Evolutionary conservation across 192 early-diverging fungal genomes (phyloP), one percentile per base, ranked within the genome.

Genomic region (Entophlyctis helioformis): DNA sequence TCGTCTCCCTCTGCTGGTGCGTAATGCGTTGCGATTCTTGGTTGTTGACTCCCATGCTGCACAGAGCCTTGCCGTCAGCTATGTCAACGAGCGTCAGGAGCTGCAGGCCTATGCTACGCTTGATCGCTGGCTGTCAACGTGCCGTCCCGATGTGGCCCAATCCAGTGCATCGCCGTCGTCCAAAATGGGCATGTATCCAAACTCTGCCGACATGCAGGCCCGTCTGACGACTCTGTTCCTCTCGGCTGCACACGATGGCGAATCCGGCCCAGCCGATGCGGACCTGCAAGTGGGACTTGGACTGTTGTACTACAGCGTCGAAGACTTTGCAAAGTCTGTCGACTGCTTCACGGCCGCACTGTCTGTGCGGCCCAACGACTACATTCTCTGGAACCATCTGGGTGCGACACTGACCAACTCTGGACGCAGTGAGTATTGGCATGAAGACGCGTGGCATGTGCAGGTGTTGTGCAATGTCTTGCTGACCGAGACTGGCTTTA

Each of bases 261-360:
- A n/a, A n/a, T n/a, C n/a, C n/a, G 58, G 66, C 28, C 68, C 86
- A 19, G 42, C 89, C 53, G 96, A 99, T 57, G 66, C 91, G 0
- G 85, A 91, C 53, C 85, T 97, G 0, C 96, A 99, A 63, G 72
- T 91, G 33, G 93, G 83, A 1, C 71, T 99, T 8, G 96, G 96
- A 4, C 80, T 99, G 2, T 56, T 99, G 37, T 99, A 93, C 63
- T 89, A 99, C 69, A 82, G 88, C 18, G 82, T 82, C 10, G 68
- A 83, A 23, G 93, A 99, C 56, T 96, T 91, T 46, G 71, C 80
- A 39, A 99, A 99, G 72, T 91, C 96, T 1, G 71, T 92, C 7
- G 96, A 99, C 55, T 99, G 96, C 59, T 99, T 99, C 69, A 75
- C 83, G 46, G 80, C 91, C 0, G 92, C 94, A 29, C 60, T 99